Percentiles rank a stretch among this genome's conserved stretches.
Conservation (phyloP, 139 green algal species). For the Chlorella sp. region DNA sequence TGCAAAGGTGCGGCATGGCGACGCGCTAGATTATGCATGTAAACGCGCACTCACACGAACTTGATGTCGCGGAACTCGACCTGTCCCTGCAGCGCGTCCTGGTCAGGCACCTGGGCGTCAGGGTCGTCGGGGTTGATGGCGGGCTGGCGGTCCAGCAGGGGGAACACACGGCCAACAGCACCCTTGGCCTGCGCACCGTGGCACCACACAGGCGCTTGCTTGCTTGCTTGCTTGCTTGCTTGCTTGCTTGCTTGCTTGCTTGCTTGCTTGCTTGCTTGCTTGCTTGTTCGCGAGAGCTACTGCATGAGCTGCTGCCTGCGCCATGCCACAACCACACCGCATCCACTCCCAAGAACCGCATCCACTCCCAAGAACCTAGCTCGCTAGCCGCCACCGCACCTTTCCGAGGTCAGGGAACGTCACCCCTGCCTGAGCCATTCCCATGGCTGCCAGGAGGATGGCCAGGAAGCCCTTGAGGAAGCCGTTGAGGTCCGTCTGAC, state of each 20-base stretch:
- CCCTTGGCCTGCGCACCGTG: too few species aligned
- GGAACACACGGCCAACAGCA: slow-evolving; percentile 63
- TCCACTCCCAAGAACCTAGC: too few species aligned
- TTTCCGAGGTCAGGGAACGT: slow-evolving; percentile 70
- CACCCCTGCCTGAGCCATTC: slow-evolving; percentile 39
- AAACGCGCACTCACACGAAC: neutral
- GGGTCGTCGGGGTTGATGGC: slow-evolving; percentile 46
- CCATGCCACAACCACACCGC: too few species aligned
- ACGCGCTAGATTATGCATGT: neutral
- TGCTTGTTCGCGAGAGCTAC: too few species aligned
- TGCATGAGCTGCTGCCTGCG: too few species aligned
- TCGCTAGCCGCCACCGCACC: too few species aligned
- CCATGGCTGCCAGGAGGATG: slow-evolving; percentile 59
- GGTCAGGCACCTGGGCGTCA: slow-evolving; percentile 1
- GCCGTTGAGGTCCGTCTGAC: slow-evolving; percentile 14
- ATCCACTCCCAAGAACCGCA: too few species aligned
- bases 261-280: too few species aligned
- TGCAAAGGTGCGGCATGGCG: neutral
- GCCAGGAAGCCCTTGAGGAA: slow-evolving; percentile 73
- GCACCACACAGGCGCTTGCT: too few species aligned
- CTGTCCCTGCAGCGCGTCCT: neutral
- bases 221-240: too few species aligned
- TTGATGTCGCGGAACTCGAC: slow-evolving; percentile 13
- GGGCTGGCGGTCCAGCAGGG: slow-evolving; percentile 66
- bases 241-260: too few species aligned